Base-by-base conservation (phyloP, 2,329 filamentous ascomycete species). In the Xylaria sp. region DNA sequence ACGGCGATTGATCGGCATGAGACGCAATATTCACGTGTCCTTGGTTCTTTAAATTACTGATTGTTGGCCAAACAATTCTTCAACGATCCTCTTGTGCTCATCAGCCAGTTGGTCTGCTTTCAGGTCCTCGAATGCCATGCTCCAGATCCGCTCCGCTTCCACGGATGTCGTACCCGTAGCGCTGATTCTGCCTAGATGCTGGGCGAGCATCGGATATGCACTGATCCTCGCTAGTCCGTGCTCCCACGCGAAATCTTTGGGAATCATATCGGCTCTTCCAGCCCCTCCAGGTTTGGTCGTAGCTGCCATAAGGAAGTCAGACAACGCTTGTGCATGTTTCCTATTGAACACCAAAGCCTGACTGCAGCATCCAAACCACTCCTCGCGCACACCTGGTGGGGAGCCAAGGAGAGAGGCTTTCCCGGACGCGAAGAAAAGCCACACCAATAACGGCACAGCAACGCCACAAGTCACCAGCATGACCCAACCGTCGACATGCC, bases 121-220 rank as follows among this genome's bases (percentile, higher is more conserved):
- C 52, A 78, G 69, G 48, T 74, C 62, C 66, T 78, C 77, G 63
- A 78, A 78, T 20, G 75, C 77, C 75, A 78, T 78, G 52, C 76
- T 78, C 77, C 77, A 78, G 25, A 78, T 75, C n/a, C 73, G 70
- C 44, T 63, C 73, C 12, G 77, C 77, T 55, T 78, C 76, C n/a
- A 75, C 71, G 28, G 69, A 70, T 37, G 73, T 77, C 10, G 77
- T 78, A n/a, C 74, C 74, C 2, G 74, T 78, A 0, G 76, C 77
- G 66, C 76, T 78, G 20, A 78, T 73, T 41, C 75, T 69, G 3
- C 77, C 77, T 0, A 74, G 69, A 60, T 78, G 77, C 55, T 78
- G 77, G n/a, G 75, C 77, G n/a, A 78, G 66, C 77, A 78, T 78
- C 55, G 77, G 77, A 58, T 78, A 78, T 13, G 76, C 77, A 37